Conservation (phyloP, 164 flowering plant genomes). For the Vitis rupestris region DNA sequence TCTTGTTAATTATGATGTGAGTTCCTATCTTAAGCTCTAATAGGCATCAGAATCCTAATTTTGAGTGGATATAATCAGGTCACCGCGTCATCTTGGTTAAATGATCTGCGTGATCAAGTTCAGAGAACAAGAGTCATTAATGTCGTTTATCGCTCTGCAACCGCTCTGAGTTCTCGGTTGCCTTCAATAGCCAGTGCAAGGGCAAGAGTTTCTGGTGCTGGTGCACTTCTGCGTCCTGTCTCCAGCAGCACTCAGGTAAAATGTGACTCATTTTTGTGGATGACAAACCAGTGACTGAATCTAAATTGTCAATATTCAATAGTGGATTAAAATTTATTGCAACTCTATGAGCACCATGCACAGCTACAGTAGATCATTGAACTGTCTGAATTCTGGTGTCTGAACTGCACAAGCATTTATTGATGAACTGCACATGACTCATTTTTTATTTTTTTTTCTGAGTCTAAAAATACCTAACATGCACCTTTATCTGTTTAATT, state of each 20-base stretch:
- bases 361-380: no score
- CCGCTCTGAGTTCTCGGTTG: constrained; percentile 85
- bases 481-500: no score
- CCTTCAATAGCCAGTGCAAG: constrained; percentile 86
- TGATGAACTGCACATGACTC: no score
- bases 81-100: constrained; percentile 91
- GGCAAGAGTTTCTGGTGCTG: constrained; percentile 88
- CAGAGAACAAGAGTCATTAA: constrained; percentile 78
- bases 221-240: constrained; percentile 83
- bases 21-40: background rate
- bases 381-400: no score
- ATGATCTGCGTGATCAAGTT: constrained; percentile 90
- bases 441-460: no score
- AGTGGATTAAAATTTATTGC: no score
- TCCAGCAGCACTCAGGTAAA: constrained; percentile 89
- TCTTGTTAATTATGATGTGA: background rate
- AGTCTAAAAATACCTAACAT: no score
- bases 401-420: no score
- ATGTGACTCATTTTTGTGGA: background rate
- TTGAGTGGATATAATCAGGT: constrained; percentile 48
- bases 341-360: no score
- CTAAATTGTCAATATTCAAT: no score
- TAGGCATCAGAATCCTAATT: constrained; percentile 3
- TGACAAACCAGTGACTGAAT: no score
- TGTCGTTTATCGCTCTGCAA: constrained; percentile 87